phyloP scores from a whole-genome alignment of 345 rosid genomes.

The Ceriops decandra region DNA sequence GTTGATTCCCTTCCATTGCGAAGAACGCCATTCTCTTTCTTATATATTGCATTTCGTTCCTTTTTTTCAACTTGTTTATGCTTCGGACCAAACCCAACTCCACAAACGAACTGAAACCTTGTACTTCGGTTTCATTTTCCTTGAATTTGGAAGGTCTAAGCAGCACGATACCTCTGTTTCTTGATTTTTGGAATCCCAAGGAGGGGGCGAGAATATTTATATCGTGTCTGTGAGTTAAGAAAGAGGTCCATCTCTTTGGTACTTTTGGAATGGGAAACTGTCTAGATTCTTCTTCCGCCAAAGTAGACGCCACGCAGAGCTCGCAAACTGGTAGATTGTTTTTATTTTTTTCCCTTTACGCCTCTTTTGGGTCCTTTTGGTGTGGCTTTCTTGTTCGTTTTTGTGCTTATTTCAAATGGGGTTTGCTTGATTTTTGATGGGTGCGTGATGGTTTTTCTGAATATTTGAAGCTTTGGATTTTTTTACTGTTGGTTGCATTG shows the following conservation, averaged over 20 bases:
- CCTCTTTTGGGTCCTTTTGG: background rate
- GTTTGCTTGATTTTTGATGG: background rate
- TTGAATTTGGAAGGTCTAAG: too few relatives aligned
- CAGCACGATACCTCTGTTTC: too few relatives aligned
- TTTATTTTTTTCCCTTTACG: constrained; percentile 10
- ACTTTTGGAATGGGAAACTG: constrained; percentile 63
- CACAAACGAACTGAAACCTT: too few relatives aligned
- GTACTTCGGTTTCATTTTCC: too few relatives aligned
- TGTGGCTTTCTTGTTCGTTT: background rate
- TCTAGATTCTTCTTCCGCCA: constrained; percentile 52
- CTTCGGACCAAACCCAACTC: too few relatives aligned
- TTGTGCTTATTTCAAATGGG: constrained; percentile 4
- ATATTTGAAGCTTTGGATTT: background rate
- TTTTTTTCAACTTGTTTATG: too few relatives aligned
- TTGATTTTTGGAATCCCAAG: too few relatives aligned
- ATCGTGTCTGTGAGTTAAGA: too few relatives aligned
- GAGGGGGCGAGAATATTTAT: too few relatives aligned
- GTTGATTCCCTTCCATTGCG: too few relatives aligned
- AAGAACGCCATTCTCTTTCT: too few relatives aligned
- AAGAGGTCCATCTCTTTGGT: background rate
- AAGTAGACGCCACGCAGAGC: constrained; percentile 51
- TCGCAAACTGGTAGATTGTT: constrained; percentile 48
- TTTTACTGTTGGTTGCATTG: background rate
- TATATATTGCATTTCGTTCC: too few relatives aligned
- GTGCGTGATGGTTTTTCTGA: background rate